Base-by-base conservation (phyloP, 371 early-diverging fungal genomes). In the Haplosporangium sp. region DNA sequence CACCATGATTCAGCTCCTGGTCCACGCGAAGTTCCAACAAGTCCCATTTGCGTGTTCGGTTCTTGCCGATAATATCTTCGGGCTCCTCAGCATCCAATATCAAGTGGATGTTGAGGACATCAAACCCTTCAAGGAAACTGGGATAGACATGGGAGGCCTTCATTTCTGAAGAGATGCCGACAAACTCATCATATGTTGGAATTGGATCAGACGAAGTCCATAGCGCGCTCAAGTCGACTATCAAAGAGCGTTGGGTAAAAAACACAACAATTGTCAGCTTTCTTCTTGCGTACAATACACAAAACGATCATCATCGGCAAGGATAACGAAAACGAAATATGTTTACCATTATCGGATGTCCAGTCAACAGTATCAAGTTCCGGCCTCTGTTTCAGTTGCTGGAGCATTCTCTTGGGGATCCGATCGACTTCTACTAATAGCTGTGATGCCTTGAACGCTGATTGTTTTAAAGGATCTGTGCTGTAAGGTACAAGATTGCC, bases 41-140 rank as follows among this genome's bases (percentile, higher is more conserved):
- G n/a, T 79, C 79, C 79, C 79, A 79, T 40, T 60, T 67, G 45
- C 62, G 68, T 2, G 65, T 73, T 6, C 69, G 79, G 9, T 52
- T 58, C 53, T 70, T 75, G 9, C 59, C 37, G 4, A 42, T 40
- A 16, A 29, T 29, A 45, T 69, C 66, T 21, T 21, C 41, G 12
- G 42, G 45, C 21, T 77, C 79, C 18, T 67, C 70, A 1, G 37
- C 1, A 12, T 65, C 64, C n/a, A 77, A 18, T 1, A 54, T 71
- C 37, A 77, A 11, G 42, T 68, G 73, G 40, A 79, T 59, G 21
- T 79, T 50, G 8, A 79, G 53, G 12, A 79, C 79, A 41, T 79
- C 79, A 37, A 77, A 20, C 1, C 68, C 54, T 9, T 56, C 50
- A 0, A 77, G 67, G 46, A 72, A 59, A 10, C 41, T 55, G 3